Conservation (phyloP, 73 alveolate species). For the Stentor roeselii region DNA sequence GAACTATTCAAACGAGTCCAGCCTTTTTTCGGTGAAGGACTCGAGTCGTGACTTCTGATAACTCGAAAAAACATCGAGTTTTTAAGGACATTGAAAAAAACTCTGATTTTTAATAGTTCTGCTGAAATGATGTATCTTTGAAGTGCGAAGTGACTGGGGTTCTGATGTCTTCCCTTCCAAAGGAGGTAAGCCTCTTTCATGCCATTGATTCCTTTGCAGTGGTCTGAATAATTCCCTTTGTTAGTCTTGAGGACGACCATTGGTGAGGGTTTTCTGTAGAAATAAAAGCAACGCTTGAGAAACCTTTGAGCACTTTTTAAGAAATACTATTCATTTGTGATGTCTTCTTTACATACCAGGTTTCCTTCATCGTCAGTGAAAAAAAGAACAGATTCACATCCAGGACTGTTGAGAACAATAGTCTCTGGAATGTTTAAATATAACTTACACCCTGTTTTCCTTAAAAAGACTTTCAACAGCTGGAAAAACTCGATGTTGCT, state of each 20-base stretch:
- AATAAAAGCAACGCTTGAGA: slow-evolving; percentile 19
- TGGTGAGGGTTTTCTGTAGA: slow-evolving; percentile 19
- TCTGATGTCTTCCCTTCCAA: background rate
- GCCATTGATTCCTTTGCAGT: background rate
- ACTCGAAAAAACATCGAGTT: background rate
- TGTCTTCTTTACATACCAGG: background rate
- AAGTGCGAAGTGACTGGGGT: background rate
- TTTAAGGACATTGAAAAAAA: background rate
- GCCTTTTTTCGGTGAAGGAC: background rate
- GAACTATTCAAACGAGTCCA: background rate
- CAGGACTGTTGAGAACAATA: background rate
- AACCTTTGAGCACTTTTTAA: slow-evolving; percentile 7
- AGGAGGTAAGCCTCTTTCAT: background rate
- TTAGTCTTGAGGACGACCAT: background rate
- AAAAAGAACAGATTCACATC: background rate
- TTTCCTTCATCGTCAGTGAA: background rate
- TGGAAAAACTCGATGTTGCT: background rate
- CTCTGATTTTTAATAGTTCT: background rate
- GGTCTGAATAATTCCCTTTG: slow-evolving; percentile 15
- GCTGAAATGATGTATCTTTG: slow-evolving; percentile 17
- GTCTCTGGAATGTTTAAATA: slow-evolving; percentile 11
- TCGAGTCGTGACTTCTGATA: background rate
- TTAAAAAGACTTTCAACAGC: background rate
- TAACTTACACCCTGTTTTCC: background rate
- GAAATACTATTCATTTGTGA: background rate